Evolutionary conservation across 257 asterid genomes (phyloP).

Genomic region (Ocimum tenuiflorum): DNA sequence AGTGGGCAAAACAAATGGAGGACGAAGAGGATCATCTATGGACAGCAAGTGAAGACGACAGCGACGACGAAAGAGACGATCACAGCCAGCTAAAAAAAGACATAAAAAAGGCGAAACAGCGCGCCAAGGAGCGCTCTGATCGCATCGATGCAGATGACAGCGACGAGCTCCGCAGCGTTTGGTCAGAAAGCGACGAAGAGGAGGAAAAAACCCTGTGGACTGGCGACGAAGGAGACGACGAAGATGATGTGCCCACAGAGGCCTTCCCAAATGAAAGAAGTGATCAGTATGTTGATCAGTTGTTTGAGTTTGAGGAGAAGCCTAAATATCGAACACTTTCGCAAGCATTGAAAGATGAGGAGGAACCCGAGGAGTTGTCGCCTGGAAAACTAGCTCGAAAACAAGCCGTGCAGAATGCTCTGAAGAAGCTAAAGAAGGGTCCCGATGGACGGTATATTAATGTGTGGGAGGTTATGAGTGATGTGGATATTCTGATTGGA

Average conservation of each 20-base stretch:
- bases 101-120: conserved; percentile 63
- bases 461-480: conserved; percentile 99
- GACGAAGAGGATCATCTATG: conserved; percentile 87
- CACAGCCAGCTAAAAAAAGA: conserved; percentile 58
- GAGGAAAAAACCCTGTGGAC: conserved; percentile 88
- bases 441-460: conserved; percentile 82
- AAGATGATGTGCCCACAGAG: conserved; percentile 65
- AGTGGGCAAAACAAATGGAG: conserved; percentile 76
- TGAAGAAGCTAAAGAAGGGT: conserved; percentile 80
- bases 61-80: conserved; percentile 39
- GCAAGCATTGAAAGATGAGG: conserved; percentile 71
- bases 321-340: conserved; percentile 63
- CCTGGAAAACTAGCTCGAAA: conserved; percentile 89
- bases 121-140: conserved; percentile 48
- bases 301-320: conserved; percentile 79
- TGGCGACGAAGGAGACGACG: conserved; percentile 76
- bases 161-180: conserved; percentile 62
- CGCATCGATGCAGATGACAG: conserved; percentile 79
- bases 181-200: conserved; percentile 76
- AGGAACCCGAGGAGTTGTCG: conserved; percentile 70
- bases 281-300: conserved; percentile 53
- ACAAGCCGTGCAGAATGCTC: conserved; percentile 77
- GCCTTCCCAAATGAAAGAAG: conserved; percentile 70
- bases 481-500: conserved; percentile 69
- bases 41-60: conserved; percentile 82